phyloP scores from a whole-genome alignment of 371 early-diverging fungal species.

The Conidiobolus coronatus region DNA sequence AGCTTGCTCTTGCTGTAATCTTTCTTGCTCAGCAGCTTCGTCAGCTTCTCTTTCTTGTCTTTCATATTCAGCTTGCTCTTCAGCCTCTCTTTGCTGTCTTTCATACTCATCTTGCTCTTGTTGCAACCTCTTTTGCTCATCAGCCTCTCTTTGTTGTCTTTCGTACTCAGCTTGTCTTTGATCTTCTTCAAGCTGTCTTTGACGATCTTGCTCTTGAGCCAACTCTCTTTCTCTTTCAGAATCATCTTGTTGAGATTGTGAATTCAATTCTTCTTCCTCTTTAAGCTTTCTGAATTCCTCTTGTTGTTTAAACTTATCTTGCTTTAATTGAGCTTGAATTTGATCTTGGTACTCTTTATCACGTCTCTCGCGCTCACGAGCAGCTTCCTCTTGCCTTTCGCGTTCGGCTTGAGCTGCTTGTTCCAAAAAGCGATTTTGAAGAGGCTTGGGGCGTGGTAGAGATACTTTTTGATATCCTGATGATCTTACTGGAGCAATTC shows the following conservation, averaged over 20 bases:
- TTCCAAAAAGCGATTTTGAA: constrained; percentile 2
- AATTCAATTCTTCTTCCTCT: neutral
- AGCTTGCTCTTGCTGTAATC: constrained; percentile 8
- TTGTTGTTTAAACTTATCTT: constrained; percentile 7
- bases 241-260: neutral
- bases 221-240: neutral
- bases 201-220: neutral
- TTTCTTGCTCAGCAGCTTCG: constrained; percentile 8
- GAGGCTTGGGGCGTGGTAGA: constrained; percentile 11
- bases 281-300: neutral
- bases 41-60: constrained; percentile 7
- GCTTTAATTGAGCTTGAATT: constrained; percentile 7
- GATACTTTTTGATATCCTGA: constrained; percentile 10
- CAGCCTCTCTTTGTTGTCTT: constrained; percentile 5
- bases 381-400: neutral
- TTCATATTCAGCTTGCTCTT: neutral
- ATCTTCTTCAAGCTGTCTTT: constrained; percentile 7
- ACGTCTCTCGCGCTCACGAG: constrained; percentile 4
- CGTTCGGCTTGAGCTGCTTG: neutral
- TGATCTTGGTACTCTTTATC: constrained; percentile 3
- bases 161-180: constrained; percentile 6
- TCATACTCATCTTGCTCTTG: constrained; percentile 6
- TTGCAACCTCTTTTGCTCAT: neutral
- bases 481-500: constrained; percentile 7
- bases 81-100: constrained; percentile 5